A percentile compares a stretch with the other conserved stretches of the same genome.
These are phyloP conservation scores for Beauveria scarabaeidicola DNA, from an alignment of 2,329 filamentous ascomycete genomes.

Conservation along the genomic window DNA sequence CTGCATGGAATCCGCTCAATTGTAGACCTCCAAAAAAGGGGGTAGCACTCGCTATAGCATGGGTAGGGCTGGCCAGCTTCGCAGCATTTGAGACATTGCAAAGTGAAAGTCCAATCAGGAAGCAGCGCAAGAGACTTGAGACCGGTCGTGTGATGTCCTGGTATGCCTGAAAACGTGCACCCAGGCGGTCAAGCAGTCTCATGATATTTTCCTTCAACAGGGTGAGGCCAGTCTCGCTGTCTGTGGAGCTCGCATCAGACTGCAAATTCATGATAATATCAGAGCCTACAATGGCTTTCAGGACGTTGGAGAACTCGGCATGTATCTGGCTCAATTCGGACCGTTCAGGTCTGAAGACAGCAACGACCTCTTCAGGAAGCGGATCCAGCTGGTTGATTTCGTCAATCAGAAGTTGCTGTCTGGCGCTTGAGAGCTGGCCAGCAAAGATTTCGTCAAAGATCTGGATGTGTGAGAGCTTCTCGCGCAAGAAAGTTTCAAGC, in stretches of 20 bases:
- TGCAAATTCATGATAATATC: conserved; percentile 31
- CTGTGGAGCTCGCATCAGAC: conserved; percentile 16
- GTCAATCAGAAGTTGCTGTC: conserved; percentile 52
- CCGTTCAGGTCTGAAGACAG: conserved; percentile 61
- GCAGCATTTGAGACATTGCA: conserved; percentile 37
- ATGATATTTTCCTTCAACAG: conserved; percentile 50
- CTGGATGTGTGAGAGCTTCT: conserved; percentile 51
- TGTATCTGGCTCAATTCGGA: conserved; percentile 67
- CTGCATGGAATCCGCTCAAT: background rate
- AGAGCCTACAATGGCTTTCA: conserved; percentile 52
- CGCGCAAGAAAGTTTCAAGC: conserved; percentile 45
- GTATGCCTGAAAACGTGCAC: conserved; percentile 64
- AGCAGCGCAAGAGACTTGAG: conserved; percentile 68
- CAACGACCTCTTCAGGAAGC: conserved; percentile 53
- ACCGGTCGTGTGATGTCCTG: conserved; percentile 76
- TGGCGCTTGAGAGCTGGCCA: conserved; percentile 58
- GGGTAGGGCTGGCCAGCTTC: conserved; percentile 27
- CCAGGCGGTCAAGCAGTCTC: conserved; percentile 62
- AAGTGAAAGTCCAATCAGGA: conserved; percentile 67
- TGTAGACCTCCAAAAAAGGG: conserved; percentile 47
- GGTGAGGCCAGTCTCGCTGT: conserved; percentile 31
- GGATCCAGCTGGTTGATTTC: conserved; percentile 57
- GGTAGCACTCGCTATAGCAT: conserved; percentile 34
- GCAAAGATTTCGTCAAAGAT: conserved; percentile 60
- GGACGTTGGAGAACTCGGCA: conserved; percentile 70